Base-by-base conservation (phyloP, 768 basidiomycete species). In the Clathrus columnatus region DNA sequence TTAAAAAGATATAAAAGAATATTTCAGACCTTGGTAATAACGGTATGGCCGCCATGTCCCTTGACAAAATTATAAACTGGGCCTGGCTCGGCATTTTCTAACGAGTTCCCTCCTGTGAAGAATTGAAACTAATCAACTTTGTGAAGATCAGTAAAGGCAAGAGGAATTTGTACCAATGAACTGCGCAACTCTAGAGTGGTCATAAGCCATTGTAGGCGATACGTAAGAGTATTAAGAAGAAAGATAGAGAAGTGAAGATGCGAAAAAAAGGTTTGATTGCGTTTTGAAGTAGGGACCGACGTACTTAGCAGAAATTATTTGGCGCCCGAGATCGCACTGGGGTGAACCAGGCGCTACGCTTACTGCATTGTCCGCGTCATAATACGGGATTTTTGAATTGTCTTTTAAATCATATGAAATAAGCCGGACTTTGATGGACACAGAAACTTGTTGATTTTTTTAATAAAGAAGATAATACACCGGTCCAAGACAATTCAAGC, bases 31-130 rank as follows among this genome's bases (percentile, higher is more conserved):
- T 98, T 98, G 57, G 92, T 96, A 72, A 99, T 97, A 58, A 98
- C 94, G 18, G 96, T 95, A 71, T 99, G 96, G 56, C 96, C 96
- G 8, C 94, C 93, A 68, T 94, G 76, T 48, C 74, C 72, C 67
- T 87, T 85, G 30, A 98, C 94, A 70, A 95, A 99, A 73, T 97
- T 93, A 60, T 83, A 77, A 42, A 99, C 84, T 58, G 77, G 79
- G 52, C 89, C 81, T 24, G 84, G 75, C 24, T 85, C 74, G 27
- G 94, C 94, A 58, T 80, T 85, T 58, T 93, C 90, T 59, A 99
- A 67, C 27, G 89, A 83, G 73, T 97, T 97, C 59, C 91, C 94
- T 65, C 96, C 96, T 97, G 65, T n/a, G 55, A 29, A 60, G 29
- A 47, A 21, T 42, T 24, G 44, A 52, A n/a, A 23, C 16, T 18